Conservation (phyloP, 1,284 basidiomycete genomes). For the Tilletiaria anomala region DNA sequence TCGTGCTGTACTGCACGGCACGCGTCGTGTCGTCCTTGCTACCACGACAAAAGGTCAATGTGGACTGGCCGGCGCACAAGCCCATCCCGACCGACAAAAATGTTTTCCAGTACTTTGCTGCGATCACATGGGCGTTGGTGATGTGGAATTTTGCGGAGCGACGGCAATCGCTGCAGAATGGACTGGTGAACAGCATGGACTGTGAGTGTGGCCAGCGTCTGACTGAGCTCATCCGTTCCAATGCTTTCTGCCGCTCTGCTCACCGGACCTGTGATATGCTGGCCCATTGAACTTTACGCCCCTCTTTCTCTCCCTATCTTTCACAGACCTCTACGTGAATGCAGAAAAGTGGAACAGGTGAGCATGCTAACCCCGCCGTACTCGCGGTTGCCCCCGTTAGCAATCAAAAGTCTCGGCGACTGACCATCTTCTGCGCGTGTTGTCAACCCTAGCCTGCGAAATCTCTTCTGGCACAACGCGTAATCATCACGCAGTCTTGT, state of each 20-base stretch:
- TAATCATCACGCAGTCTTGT: no score
- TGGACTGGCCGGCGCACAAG: constrained; percentile 23
- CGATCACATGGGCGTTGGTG: constrained; percentile 77
- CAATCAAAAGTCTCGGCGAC: no score
- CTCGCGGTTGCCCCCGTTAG: no score
- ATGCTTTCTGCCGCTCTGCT: neutral
- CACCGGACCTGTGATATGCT: neutral
- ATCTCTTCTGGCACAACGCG: constrained; percentile 38
- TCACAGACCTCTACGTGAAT: constrained; percentile 34
- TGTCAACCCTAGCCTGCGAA: no score
- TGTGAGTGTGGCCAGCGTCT: constrained; percentile 17
- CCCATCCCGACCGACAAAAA: constrained; percentile 46
- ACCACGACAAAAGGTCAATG: constrained; percentile 25
- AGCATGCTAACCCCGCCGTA: no score
- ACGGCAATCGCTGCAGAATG: constrained; percentile 75
- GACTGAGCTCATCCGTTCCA: neutral
- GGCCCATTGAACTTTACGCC: neutral
- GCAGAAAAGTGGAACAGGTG: constrained; percentile 36
- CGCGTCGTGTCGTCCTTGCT: constrained; percentile 31
- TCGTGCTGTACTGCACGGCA: constrained; percentile 62
- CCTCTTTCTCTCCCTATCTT: neutral
- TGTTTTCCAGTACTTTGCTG: constrained; percentile 76
- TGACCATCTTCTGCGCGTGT: no score
- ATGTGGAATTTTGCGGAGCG: constrained; percentile 88
- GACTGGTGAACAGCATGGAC: constrained; percentile 54